Conservation (phyloP, 2,329 filamentous ascomycete genomes). For the Camptophora hylomeconis region DNA sequence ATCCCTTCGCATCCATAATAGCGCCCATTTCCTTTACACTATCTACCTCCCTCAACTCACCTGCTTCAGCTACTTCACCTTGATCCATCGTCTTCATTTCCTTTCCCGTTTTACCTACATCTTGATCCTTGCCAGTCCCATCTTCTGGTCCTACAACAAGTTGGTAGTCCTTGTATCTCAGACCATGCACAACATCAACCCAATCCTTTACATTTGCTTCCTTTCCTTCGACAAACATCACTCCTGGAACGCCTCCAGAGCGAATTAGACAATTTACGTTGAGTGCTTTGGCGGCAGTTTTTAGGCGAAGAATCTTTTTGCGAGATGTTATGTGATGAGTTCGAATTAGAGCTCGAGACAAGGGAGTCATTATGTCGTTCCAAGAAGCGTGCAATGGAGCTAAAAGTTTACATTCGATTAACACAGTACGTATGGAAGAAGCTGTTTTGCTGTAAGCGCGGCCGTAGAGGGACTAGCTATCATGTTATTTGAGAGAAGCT, state of each 20-base stretch:
- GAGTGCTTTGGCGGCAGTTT: slow-evolving; percentile 47
- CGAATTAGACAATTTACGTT: slow-evolving; percentile 53
- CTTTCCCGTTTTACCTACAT: background rate
- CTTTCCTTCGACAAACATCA: slow-evolving; percentile 62
- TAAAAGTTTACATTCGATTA: no score
- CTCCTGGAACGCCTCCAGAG: slow-evolving; percentile 55
- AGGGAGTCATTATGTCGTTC: no score
- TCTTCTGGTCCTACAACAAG: slow-evolving; percentile 29
- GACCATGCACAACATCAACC: slow-evolving; percentile 49
- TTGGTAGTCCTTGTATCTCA: slow-evolving; percentile 63
- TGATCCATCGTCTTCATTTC: no score
- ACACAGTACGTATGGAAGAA: no score
- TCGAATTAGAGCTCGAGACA: slow-evolving; percentile 52
- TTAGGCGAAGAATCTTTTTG: slow-evolving; percentile 56
- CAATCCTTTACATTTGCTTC: slow-evolving; percentile 45
- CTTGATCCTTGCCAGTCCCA: no score
- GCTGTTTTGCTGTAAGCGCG: no score
- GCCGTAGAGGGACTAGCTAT: no score
- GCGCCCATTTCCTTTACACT: slow-evolving; percentile 52
- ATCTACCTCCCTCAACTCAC: slow-evolving; percentile 43
- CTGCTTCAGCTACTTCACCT: slow-evolving; percentile 1
- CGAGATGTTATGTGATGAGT: slow-evolving; percentile 73
- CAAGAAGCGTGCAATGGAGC: no score
- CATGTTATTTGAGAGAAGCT: no score
- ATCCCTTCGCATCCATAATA: slow-evolving; percentile 45